These are phyloP conservation scores for Spathaspora sp. DNA, from an alignment of 805 yeast genomes.

Conservation along the genomic window DNA sequence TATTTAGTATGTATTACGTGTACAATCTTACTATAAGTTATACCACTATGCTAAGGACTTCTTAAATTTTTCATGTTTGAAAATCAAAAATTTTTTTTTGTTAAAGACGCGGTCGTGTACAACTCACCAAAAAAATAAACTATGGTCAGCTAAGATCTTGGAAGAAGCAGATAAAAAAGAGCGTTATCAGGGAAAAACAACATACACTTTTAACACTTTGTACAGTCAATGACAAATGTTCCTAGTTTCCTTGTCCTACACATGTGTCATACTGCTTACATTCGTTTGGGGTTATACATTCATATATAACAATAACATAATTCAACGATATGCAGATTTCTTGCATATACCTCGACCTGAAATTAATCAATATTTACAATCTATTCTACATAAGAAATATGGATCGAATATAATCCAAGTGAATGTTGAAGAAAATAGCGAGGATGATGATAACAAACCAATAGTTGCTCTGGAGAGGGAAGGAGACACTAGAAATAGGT, in stretches of 20 bases:
- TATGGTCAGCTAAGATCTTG: no score
- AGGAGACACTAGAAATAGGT: slow-evolving; percentile 2
- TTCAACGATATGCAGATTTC: slow-evolving; percentile 11
- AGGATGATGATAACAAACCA: slow-evolving; percentile 5
- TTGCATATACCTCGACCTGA: slow-evolving; percentile 13
- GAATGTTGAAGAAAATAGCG: slow-evolving; percentile 4
- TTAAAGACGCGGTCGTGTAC: no score
- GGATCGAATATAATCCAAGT: slow-evolving; percentile 7
- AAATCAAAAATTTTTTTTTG: no score
- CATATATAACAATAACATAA: slow-evolving; percentile 12
- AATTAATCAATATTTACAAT: slow-evolving; percentile 21
- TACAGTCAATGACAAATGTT: slow-evolving; percentile 1
- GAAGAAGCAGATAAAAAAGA: background rate
- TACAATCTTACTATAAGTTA: no score
- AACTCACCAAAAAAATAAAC: no score
- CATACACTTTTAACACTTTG: background rate
- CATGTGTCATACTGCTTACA: background rate
- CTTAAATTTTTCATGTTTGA: background rate
- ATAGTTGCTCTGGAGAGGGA: background rate
- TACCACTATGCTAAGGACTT: background rate
- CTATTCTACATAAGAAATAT: slow-evolving; percentile 13
- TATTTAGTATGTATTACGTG: background rate
- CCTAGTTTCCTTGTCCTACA: slow-evolving; percentile 3
- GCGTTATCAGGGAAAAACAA: background rate
- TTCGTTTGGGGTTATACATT: slow-evolving; percentile 8